Percentiles rank a stretch among this genome's conserved stretches.
Conservation (phyloP, 805 yeast species). For the Debaryomyces hansenii region DNA sequence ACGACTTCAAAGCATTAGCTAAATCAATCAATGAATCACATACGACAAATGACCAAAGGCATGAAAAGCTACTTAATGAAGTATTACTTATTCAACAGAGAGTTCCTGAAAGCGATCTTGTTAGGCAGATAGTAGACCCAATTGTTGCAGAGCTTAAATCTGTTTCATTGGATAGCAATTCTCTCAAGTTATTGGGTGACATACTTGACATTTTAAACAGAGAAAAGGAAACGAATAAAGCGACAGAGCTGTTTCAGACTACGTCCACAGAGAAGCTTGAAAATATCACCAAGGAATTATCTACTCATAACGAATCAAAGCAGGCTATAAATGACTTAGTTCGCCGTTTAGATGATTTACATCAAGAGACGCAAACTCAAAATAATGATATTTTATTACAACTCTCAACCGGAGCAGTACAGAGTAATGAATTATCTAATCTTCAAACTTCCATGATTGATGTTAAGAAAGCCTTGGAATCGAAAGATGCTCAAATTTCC, state of each 20-base stretch:
- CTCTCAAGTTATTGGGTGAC: not conserved
- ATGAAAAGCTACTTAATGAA: not conserved
- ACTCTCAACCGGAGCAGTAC: not conserved
- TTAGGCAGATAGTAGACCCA: constrained; percentile 23
- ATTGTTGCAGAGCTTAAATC: constrained; percentile 25
- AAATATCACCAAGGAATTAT: not conserved
- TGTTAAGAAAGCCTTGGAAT: not conserved
- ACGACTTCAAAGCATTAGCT: not conserved
- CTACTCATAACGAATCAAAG: not conserved
- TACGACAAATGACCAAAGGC: not conserved
- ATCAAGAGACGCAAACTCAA: not conserved
- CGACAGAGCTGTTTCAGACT: not conserved
- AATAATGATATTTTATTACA: not conserved
- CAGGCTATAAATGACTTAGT: not conserved
- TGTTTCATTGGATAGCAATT: constrained; percentile 18
- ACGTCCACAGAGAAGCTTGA: not conserved
- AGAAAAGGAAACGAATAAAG: not conserved
- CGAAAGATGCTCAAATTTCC: not conserved
- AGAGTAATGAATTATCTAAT: not conserved
- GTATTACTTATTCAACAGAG: constrained; percentile 3
- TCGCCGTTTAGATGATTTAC: not conserved
- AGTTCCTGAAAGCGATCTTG: constrained; percentile 13
- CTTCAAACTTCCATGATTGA: not conserved
- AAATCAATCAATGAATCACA: not conserved
- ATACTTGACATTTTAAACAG: not conserved